Evolutionary conservation across 2,329 filamentous ascomycete species (phyloP).

Genomic region (Arthroderma uncinatum): DNA sequence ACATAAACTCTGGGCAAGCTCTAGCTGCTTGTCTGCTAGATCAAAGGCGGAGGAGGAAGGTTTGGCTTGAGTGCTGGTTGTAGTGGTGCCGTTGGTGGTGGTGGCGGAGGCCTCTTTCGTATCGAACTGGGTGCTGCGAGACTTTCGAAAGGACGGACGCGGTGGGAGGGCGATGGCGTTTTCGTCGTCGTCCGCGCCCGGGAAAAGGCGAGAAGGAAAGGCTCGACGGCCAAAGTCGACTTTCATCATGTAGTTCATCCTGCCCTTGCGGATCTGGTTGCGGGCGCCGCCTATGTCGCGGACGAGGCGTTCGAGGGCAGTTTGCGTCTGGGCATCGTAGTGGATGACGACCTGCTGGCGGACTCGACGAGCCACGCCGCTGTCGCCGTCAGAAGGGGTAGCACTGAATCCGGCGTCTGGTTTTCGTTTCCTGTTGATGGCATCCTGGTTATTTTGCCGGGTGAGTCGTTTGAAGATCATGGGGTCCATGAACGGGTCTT

Average conservation of each 20-base stretch:
- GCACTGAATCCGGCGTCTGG: constrained; percentile 11
- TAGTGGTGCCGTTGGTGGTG: background rate
- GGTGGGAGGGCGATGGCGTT: background rate
- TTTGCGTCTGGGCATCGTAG: constrained; percentile 80
- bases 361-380: constrained; percentile 48
- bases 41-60: constrained; percentile 53
- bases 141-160: constrained; percentile 10
- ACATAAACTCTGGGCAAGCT: constrained; percentile 68
- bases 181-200: constrained; percentile 4
- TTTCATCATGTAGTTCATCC: constrained; percentile 41
- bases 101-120: background rate
- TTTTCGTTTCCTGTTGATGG: constrained; percentile 25
- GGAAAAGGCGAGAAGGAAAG: constrained; percentile 7
- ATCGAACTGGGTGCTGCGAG: constrained; percentile 3
- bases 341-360: constrained; percentile 76
- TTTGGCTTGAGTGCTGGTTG: constrained; percentile 4
- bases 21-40: constrained; percentile 63
- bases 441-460: constrained; percentile 8
- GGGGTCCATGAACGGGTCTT: constrained; percentile 6
- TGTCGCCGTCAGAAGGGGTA: constrained; percentile 1
- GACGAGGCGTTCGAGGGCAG: constrained; percentile 70
- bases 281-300: constrained; percentile 68
- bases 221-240: constrained; percentile 14
- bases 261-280: constrained; percentile 77
- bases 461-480: constrained; percentile 10